These are phyloP conservation scores for Halophytophthora batemanensis DNA, from an alignment of 352 stramenopile species.

Conservation along the genomic window DNA sequence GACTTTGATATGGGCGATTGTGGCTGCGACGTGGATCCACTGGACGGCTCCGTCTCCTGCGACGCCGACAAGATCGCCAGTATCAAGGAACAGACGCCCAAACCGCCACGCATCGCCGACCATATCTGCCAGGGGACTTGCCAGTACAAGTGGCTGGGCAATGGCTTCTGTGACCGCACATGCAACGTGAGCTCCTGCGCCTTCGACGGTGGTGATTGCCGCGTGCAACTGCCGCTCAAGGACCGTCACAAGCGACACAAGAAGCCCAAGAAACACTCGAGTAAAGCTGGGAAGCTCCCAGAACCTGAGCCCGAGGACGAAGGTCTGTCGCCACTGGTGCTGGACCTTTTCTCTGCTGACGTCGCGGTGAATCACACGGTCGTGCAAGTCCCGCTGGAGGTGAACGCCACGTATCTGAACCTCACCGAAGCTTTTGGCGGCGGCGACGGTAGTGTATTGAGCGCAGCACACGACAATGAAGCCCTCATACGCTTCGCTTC, in stretches of 20 bases:
- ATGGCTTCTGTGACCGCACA: constrained; percentile 66
- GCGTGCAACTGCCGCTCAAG: constrained; percentile 20
- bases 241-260: constrained; percentile 4
- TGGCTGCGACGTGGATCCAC: constrained; percentile 59
- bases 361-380: constrained; percentile 54
- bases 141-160: constrained; percentile 78
- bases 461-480: constrained; percentile 64
- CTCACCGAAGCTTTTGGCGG: constrained; percentile 61
- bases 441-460: constrained; percentile 47
- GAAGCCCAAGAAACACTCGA: too few relatives aligned
- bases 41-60: constrained; percentile 48
- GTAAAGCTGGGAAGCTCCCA: not conserved
- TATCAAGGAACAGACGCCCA: constrained; percentile 52
- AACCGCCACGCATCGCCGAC: constrained; percentile 38
- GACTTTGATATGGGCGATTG: constrained; percentile 94
- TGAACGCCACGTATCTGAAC: constrained; percentile 71
- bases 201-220: constrained; percentile 84
- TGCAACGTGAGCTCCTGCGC: constrained; percentile 84
- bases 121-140: constrained; percentile 73
- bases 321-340: constrained; percentile 24
- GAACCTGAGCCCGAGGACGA: constrained; percentile 16
- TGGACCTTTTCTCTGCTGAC: constrained; percentile 43
- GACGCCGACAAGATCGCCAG: constrained; percentile 56
- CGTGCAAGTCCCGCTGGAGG: constrained; percentile 54
- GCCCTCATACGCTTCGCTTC: constrained; percentile 66